A percentile compares a stretch with the other conserved stretches of the same genome.
Conservation (phyloP, 2,329 filamentous ascomycete genomes). For the Periconia digitata region DNA sequence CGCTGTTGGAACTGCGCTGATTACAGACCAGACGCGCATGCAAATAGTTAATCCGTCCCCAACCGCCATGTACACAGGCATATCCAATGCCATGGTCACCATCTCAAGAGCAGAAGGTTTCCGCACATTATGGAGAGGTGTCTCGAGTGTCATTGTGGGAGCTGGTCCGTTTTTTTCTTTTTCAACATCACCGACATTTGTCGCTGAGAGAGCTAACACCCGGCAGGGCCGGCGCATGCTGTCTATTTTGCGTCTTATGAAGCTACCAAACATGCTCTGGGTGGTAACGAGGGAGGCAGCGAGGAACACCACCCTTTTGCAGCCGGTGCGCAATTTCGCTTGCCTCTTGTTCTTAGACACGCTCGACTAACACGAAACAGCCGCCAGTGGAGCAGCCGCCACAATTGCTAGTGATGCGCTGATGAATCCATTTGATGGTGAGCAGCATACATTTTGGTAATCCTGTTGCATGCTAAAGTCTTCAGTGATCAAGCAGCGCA, state of each 20-base stretch:
- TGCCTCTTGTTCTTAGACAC: neutral
- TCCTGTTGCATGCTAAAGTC: conserved; percentile 16
- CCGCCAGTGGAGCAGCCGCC: conserved; percentile 87
- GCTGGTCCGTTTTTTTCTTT: conserved; percentile 63
- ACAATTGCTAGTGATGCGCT: conserved; percentile 97
- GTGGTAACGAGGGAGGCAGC: conserved; percentile 81
- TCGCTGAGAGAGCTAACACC: conserved; percentile 35
- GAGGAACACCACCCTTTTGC: conserved; percentile 92
- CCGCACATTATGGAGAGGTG: conserved; percentile 89
- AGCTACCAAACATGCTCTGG: conserved; percentile 92
- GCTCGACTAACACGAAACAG: conserved; percentile 58
- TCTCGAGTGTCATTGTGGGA: conserved; percentile 94
- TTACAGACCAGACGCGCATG: conserved; percentile 80
- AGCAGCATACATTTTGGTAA: conserved; percentile 3
- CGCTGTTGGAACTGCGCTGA: conserved; percentile 19
- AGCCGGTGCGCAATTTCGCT: conserved; percentile 65
- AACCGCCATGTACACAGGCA: conserved; percentile 80
- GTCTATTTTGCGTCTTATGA: conserved; percentile 99
- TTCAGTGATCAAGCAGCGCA: conserved; percentile 96
- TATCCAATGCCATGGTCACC: conserved; percentile 88
- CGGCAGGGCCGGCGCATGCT: conserved; percentile 85
- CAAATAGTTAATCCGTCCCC: conserved; percentile 87
- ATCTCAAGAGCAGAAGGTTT: conserved; percentile 90
- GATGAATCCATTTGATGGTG: conserved; percentile 99
- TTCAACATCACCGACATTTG: neutral